Conservation (phyloP, 1,284 basidiomycete genomes). For the Naganishia sp. region DNA sequence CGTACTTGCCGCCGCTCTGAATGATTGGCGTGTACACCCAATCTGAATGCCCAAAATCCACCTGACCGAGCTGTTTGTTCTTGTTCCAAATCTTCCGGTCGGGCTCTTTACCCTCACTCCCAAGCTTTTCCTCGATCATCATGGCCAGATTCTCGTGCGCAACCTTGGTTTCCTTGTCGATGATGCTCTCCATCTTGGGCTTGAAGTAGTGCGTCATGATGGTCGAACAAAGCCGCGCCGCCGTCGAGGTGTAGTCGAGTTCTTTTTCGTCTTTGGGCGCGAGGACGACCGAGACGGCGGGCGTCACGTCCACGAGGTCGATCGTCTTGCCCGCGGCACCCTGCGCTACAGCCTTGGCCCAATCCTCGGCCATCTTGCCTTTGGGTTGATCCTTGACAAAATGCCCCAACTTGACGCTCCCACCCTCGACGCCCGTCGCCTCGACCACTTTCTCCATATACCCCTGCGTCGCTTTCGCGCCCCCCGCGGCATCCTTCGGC, state of each 20-base stretch:
- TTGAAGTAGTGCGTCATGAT: slow-evolving; percentile 83
- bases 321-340: slow-evolving; percentile 55
- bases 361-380: slow-evolving; percentile 53
- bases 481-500: slow-evolving; percentile 45
- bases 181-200: slow-evolving; percentile 81
- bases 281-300: slow-evolving; percentile 74
- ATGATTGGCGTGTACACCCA: slow-evolving; percentile 95
- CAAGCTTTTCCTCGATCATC: slow-evolving; percentile 72
- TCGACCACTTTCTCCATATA: slow-evolving; percentile 13
- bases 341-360: slow-evolving; percentile 57
- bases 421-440: neutral
- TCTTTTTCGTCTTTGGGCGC: slow-evolving; percentile 90
- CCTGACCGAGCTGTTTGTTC: slow-evolving; percentile 69
- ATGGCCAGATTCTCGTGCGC: slow-evolving; percentile 80
- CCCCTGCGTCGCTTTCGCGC: slow-evolving; percentile 17
- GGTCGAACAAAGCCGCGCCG: slow-evolving; percentile 79
- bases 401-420: slow-evolving; percentile 41
- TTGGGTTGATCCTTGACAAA: slow-evolving; percentile 52
- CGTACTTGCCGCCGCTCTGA: slow-evolving; percentile 90
- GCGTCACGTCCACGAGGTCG: slow-evolving; percentile 74
- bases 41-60: slow-evolving; percentile 84
- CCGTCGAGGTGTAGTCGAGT: slow-evolving; percentile 65
- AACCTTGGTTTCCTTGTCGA: slow-evolving; percentile 88
- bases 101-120: slow-evolving; percentile 79
- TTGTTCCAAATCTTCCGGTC: slow-evolving; percentile 87